Percentiles rank a stretch among this genome's conserved stretches.
Evolutionary conservation across 2,329 filamentous ascomycete species (phyloP).

Genomic region (Stachybotrys echinatus): DNA sequence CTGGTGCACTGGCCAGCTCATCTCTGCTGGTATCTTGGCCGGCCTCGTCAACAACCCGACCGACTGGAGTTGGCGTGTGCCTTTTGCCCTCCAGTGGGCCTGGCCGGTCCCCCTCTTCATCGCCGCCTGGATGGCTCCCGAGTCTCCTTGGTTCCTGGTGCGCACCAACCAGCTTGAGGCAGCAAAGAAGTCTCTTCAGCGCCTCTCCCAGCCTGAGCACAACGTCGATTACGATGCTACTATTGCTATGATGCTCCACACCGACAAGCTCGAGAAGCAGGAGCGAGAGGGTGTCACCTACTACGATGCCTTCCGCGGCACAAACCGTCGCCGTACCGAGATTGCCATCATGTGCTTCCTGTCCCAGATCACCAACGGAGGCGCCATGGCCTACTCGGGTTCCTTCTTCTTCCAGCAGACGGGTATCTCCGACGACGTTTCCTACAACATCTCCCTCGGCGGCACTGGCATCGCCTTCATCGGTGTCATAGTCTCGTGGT

Average conservation of each 20-base stretch:
- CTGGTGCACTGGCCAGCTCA: constrained; percentile 36
- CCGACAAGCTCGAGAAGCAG: constrained; percentile 39
- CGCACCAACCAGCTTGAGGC: constrained; percentile 23
- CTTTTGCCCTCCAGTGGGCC: constrained; percentile 35
- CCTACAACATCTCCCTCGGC: constrained; percentile 36
- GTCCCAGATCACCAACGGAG: constrained; percentile 35
- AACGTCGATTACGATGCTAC: constrained; percentile 29
- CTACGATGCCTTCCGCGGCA: constrained; percentile 41
- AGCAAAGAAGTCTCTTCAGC: constrained; percentile 22
- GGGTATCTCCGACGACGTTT: constrained; percentile 28
- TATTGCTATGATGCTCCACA: constrained; percentile 37
- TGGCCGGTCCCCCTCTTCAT: constrained; percentile 28
- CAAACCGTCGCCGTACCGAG: constrained; percentile 39
- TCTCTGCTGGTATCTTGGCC: constrained; percentile 33
- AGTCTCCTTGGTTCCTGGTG: constrained; percentile 32
- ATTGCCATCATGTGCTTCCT: constrained; percentile 36
- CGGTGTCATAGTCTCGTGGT: constrained; percentile 37
- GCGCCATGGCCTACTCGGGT: constrained; percentile 33
- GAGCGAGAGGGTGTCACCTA: constrained; percentile 32
- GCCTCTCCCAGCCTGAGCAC: constrained; percentile 23
- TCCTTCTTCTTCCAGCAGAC: constrained; percentile 43
- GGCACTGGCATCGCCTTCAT: constrained; percentile 37
- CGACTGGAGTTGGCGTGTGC: constrained; percentile 32
- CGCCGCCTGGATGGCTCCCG: constrained; percentile 25
- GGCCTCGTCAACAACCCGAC: constrained; percentile 27